Conservation (phyloP, 768 basidiomycete genomes). For the Russula olivacea region DNA sequence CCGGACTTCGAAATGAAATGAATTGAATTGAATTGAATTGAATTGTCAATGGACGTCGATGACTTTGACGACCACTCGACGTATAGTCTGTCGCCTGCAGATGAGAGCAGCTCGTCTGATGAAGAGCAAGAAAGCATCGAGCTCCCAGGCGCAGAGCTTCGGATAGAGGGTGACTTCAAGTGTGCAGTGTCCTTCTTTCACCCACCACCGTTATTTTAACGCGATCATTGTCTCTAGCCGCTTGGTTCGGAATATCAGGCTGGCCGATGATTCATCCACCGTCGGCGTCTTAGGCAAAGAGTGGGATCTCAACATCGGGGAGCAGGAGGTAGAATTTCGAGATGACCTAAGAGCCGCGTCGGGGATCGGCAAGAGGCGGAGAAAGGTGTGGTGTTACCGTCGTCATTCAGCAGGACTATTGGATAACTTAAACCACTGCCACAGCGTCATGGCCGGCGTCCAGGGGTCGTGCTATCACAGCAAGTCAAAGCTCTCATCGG, state of each 20-base stretch:
- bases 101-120: conserved; percentile 2
- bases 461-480: conserved; percentile 57
- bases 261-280: conserved; percentile 41
- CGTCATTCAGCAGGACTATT: background rate
- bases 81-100: conserved; percentile 10
- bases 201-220: background rate
- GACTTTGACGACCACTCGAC: conserved; percentile 15
- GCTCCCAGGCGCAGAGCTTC: conserved; percentile 27
- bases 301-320: conserved; percentile 70
- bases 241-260: conserved; percentile 59
- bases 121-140: conserved; percentile 10
- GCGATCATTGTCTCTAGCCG: conserved; percentile 39
- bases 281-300: conserved; percentile 51
- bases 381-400: conserved; percentile 31
- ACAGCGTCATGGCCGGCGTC: conserved; percentile 38
- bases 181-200: conserved; percentile 15
- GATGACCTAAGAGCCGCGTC: conserved; percentile 71
- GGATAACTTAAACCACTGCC: background rate
- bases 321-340: conserved; percentile 61
- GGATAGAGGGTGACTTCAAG: conserved; percentile 56
- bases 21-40: background rate
- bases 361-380: conserved; percentile 53
- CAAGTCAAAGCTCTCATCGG: conserved; percentile 73
- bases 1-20: background rate
- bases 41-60: background rate